Conservation (phyloP, 805 yeast genomes). For the Yamadazyma laniorum region DNA sequence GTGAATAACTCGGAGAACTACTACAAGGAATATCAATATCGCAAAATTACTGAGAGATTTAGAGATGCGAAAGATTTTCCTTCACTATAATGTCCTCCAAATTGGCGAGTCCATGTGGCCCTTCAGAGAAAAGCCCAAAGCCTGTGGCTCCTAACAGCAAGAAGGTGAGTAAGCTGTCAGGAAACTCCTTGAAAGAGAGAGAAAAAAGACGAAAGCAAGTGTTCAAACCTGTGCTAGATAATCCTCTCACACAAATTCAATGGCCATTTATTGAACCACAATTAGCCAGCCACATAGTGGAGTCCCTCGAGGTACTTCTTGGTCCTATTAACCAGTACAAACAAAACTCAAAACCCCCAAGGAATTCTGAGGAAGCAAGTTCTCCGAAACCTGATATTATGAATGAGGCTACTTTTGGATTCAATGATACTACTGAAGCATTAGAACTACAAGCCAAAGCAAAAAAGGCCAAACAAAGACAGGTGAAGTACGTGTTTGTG, state of each 20-base stretch:
- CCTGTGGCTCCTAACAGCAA: not conserved
- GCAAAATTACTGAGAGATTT: not conserved
- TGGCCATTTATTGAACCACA: conserved; percentile 44
- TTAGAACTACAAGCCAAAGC: conserved; percentile 44
- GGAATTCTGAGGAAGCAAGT: conserved; percentile 2
- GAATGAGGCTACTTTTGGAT: conserved; percentile 35
- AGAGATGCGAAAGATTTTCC: conserved; percentile 1
- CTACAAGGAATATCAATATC: too few species aligned
- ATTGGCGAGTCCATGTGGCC: not conserved
- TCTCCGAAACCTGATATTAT: conserved; percentile 12
- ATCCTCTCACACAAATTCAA: conserved; percentile 54
- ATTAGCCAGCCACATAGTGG: conserved; percentile 36
- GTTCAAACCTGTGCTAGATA: conserved; percentile 62
- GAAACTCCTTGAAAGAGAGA: conserved; percentile 43
- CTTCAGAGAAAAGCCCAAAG: not conserved
- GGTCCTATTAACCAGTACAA: conserved; percentile 27
- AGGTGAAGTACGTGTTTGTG: conserved; percentile 50
- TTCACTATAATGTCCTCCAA: not conserved
- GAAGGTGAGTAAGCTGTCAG: conserved; percentile 11
- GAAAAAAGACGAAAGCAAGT: conserved; percentile 55
- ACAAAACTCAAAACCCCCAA: conserved; percentile 11
- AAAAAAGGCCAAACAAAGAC: not conserved
- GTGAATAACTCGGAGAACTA: too few species aligned
- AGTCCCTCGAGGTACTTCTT: conserved; percentile 32
- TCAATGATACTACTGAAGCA: conserved; percentile 51